Base-by-base conservation (phyloP, 2,329 filamentous ascomycete genomes). In the Cladosporium sp. region DNA sequence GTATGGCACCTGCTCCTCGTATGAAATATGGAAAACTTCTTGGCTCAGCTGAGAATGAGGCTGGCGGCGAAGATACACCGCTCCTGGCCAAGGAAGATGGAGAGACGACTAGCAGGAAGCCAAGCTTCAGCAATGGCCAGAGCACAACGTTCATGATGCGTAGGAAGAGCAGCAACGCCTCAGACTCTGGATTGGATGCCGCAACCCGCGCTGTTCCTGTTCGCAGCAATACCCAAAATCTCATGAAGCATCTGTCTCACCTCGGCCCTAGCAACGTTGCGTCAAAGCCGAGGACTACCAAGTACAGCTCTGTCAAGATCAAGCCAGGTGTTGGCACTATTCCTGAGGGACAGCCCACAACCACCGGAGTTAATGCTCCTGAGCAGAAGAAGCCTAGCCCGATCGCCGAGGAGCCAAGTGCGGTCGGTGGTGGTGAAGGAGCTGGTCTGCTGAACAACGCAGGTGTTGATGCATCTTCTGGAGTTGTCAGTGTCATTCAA, bases 1-100 rank as follows among this genome's bases (percentile, higher is more conserved):
- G 94, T 53, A 83, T 95, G 67, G 84, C 88, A 19, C 91, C 91
- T 1, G 91, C 92, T 1, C 93, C 93, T 1, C 88, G 90, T 68
- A 85, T 85, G 12, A 62, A 64, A 19, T 73, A 69, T 59, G 61
- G 62, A 37, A 68, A 64, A 58, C 60, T 64, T 28, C 58, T 60
- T 12, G 57, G 53, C 10, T 42, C 64, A n/a, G 55, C 58, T 10
- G 65, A 65, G 19, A 62, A 61, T 10, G 65, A 67, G 25, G 58
- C 49, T 25, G 61, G 62, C 34, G 62, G 63, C 20, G 68, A 70
- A 51, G 64, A 68, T 19, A 63, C 69, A 48, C 67, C 69, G 13
- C 55, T 70, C 8, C 63, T 70, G 5, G 53, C 25, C 19, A 65
- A 65, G 56, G 60, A 66, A 32, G 57, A 69, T 20, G 61, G 58